Evolutionary conservation across 371 early-diverging fungal genomes (phyloP), one percentile per base, ranked within the genome.

Genomic region (Actinomortierella wolfii): DNA sequence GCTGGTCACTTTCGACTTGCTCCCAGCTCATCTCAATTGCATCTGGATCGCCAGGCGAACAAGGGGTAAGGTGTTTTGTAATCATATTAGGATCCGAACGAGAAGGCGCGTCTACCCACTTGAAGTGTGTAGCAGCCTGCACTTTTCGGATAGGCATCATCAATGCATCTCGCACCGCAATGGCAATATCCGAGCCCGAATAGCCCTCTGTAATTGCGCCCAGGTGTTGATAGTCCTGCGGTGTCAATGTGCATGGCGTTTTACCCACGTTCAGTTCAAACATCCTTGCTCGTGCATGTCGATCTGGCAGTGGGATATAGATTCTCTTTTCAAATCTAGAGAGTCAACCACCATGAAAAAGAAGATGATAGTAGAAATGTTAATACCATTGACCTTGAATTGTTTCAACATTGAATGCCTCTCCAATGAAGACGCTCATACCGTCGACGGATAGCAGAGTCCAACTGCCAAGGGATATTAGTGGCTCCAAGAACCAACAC

Each of bases 121-220:
- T 94, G 77, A 97, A 98, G 65, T 97, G 97, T 25, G 96, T 97
- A n/a, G 97, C 95, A 53, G 80, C 81, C 73, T 97, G 98, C 17
- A 98, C 96, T 77, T 95, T 96, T 39, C 97, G 89, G 53, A 98
- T 91, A 1, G 98, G 97, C 78, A 94, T 92, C 95, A 98, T 96
- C 68, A 98, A 78, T 2, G 98, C 98, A 78, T 98, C 98, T 9
- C 96, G 85, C 17, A 97, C 97, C 13, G 95, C 81, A 43, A 93
- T 89, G 9, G 94, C 91, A 54, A 98, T 94, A 86, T 97, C 97
- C 1, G 96, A 95, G 17, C 97, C 97, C 62, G 96, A 94, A 76
- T 89, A 94, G 77, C 97, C 96, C 46, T 94, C 94, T 4, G 96
- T 94, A 61, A 80, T 76, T 15, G 91, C 89, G 18, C 90, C 95